Evolutionary conservation across 2,329 filamentous ascomycete genomes (phyloP).

Genomic region (Pseudogymnoascus sp.): DNA sequence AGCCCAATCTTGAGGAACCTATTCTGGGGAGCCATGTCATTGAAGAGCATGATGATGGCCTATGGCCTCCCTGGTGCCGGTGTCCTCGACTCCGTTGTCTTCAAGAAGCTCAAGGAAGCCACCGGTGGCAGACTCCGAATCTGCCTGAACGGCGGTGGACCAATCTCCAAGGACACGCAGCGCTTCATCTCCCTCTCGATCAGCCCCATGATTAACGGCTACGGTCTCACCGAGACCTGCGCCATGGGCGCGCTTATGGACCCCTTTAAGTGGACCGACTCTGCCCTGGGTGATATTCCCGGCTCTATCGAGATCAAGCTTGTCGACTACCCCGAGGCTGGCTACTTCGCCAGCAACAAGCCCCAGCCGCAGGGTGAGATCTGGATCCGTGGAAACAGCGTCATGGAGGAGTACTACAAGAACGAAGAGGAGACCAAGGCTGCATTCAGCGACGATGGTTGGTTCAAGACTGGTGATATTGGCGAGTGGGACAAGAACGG

Average conservation of each 20-base stretch:
- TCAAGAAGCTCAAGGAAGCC: constrained; percentile 79
- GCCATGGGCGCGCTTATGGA: constrained; percentile 73
- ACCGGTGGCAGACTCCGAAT: constrained; percentile 82
- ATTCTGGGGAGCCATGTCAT: constrained; percentile 59
- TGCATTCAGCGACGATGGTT: constrained; percentile 63
- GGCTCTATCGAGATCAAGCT: constrained; percentile 78
- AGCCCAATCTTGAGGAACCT: constrained; percentile 61
- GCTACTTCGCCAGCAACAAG: constrained; percentile 59
- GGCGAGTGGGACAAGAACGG: constrained; percentile 68
- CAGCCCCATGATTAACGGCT: constrained; percentile 85
- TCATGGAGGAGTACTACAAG: constrained; percentile 71
- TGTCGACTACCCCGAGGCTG: constrained; percentile 77
- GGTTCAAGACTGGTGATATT: constrained; percentile 85
- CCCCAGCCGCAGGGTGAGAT: constrained; percentile 78
- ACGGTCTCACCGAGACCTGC: constrained; percentile 86
- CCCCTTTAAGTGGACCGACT: constrained; percentile 71
- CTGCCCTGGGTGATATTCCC: constrained; percentile 68
- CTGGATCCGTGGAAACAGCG: constrained; percentile 69
- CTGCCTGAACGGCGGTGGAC: constrained; percentile 87
- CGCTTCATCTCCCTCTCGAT: constrained; percentile 84
- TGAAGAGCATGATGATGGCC: constrained; percentile 53
- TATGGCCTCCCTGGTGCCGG: constrained; percentile 54
- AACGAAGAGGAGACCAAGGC: constrained; percentile 78
- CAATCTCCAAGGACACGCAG: constrained; percentile 76
- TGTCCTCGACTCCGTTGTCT: constrained; percentile 72